These are phyloP conservation scores for Tothia fuscella DNA, from an alignment of 2,329 filamentous ascomycete species.

Conservation along the genomic window DNA sequence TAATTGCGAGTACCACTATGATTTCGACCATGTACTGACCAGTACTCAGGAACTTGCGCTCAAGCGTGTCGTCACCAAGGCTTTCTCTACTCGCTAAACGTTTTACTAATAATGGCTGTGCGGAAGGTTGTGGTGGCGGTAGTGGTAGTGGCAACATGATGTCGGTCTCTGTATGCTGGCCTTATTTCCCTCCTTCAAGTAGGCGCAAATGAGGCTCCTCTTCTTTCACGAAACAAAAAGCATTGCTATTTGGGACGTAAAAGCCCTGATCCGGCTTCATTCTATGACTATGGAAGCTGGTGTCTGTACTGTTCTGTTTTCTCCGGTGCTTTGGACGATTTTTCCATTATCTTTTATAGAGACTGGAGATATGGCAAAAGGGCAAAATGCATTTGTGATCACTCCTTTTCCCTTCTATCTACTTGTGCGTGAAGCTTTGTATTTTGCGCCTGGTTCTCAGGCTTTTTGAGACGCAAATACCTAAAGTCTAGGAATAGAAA, in stretches of 20 bases:
- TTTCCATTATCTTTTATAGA: too few relatives aligned
- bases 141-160: background rate
- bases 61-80: constrained; percentile 97
- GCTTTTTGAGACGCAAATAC: too few relatives aligned
- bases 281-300: too few relatives aligned
- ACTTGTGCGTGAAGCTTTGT: too few relatives aligned
- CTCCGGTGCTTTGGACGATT: too few relatives aligned
- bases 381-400: too few relatives aligned
- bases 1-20: background rate
- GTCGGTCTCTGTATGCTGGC: constrained; percentile 5
- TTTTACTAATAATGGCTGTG: constrained; percentile 2
- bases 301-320: too few relatives aligned
- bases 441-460: too few relatives aligned
- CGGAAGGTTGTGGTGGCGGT: background rate
- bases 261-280: too few relatives aligned
- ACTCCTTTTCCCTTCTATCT: too few relatives aligned
- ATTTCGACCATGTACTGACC: background rate
- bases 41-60: constrained; percentile 64
- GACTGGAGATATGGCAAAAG: too few relatives aligned
- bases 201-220: background rate
- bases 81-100: constrained; percentile 78
- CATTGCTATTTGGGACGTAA: constrained; percentile 1
- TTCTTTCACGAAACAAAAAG: constrained; percentile 5
- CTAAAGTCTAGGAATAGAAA: too few relatives aligned
- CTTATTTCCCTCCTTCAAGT: background rate